Evolutionary conservation across 768 basidiomycete genomes (phyloP).

Genomic region (Suillus discolor): DNA sequence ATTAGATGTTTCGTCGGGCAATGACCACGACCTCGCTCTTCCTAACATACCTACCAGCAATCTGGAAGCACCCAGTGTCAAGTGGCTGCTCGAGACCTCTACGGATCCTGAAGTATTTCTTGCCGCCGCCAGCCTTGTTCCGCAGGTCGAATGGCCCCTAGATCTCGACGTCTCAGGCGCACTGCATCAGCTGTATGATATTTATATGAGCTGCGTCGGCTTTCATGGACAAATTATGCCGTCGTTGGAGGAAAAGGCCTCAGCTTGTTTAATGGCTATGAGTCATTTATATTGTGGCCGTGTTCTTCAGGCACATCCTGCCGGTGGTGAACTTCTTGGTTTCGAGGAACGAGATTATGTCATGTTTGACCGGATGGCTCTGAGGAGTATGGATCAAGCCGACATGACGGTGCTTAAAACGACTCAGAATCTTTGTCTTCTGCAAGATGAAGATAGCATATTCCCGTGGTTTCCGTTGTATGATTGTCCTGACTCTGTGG

Average conservation of each 20-base stretch:
- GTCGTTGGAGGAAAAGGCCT: background rate
- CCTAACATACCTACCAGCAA: background rate
- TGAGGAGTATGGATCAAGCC: background rate
- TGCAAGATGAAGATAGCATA: background rate
- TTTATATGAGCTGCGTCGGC: background rate
- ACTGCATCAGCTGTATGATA: background rate
- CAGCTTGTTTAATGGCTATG: background rate
- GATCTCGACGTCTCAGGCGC: background rate
- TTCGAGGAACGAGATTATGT: background rate
- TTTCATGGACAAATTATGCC: background rate
- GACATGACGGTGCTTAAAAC: background rate
- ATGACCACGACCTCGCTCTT: background rate
- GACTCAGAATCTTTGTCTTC: background rate
- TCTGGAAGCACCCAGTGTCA: conserved; percentile 8
- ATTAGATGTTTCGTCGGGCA: too few species aligned
- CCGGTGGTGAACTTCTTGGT: background rate
- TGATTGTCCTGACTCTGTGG: background rate
- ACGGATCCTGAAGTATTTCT: background rate
- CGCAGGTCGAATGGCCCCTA: background rate
- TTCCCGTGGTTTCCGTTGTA: background rate
- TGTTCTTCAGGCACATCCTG: background rate
- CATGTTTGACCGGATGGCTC: background rate
- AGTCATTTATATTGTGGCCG: background rate
- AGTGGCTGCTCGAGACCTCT: conserved; percentile 4
- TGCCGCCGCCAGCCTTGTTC: background rate